Base-by-base conservation (phyloP, 805 yeast genomes). In the Starmera caribaea region DNA sequence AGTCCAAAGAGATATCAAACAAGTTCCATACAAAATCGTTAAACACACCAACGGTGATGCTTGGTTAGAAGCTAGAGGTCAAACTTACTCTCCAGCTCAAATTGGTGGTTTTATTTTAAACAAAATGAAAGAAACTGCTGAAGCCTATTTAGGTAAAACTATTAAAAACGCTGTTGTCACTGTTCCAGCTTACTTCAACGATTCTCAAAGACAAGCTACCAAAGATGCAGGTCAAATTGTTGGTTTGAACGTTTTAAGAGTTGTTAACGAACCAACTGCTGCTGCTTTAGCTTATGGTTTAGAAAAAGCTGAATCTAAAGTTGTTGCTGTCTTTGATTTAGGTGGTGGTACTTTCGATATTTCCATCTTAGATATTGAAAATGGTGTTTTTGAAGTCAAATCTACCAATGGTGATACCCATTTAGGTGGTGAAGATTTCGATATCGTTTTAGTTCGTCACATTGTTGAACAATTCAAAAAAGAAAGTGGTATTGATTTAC, bases 331-430 rank as follows among this genome's bases (percentile, higher is more conserved):
- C 33, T 83, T 79, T 54, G 94, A 83, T 61, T 69, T 83, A 48
- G 92, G 92, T 49, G 92, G 92, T 43, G 92, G 92, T 44, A 83
- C 92, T 32, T 83, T 83, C 59, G 94, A 83, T 62, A 81, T 83
- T 35, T 81, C 90, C 13, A 69, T 83, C 41, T 63, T 83, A 46
- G 86, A 82, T 49, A 81, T 83, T 43, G 90, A 81, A 51, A 83
- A 76, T 49, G 86, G 88, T 45, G 85, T 83, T 12, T 82, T 83
- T 56, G 89, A 82, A 59, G 92, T 83, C 16, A 68, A 83, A 50
- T 81, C 90, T 36, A 83, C 94, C 29, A 81, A 82, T 56, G 94
- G 94, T 50, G 81, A 83, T 59, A 81, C 90, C 16, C 90, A 81
- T 62, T 68, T 83, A 49, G 94, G 94, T 50, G 94, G 94, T 44